Evolutionary conservation across 495 filamentous ascomycete species (phyloP), one percentile per base, ranked within the genome.

Genomic region (Endocarpon pusillum): DNA sequence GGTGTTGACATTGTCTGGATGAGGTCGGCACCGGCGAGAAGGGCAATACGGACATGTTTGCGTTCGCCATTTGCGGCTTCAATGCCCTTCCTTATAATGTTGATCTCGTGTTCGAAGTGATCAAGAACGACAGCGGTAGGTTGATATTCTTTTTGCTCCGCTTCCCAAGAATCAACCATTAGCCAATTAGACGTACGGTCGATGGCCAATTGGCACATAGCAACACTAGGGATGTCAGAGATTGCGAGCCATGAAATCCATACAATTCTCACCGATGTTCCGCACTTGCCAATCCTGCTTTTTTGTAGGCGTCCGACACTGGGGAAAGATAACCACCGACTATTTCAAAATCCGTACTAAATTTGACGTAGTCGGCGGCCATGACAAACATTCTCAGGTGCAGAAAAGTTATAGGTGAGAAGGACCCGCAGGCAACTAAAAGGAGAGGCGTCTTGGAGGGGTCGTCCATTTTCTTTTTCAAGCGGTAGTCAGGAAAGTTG

Each of bases 331-430:
- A 92, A 15, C 80, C 84, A 23, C 78, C 84, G 19, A 91, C 62
- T 12, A 94, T 66, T 52, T 94, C 86, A 49, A 76, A 93, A 21
- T 82, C 64, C 24, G 81, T 83, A 57, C 75, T 81, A 55, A 85
- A 75, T 34, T 73, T 71, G 42, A 73, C 74, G 54, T 77, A 81
- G 60, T 87, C 79, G 45, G 71, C 67, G 2, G 81, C 81, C 76
- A 87, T 82, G 44, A 91, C 85, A 48, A 92, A 92, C 79, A 87
- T 83, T 46, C 79, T 69, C 20, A 83, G 63, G 52, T 81, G 77
- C 28, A 82, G 68, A 51, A 69, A 75, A 8, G 74, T 81, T 43
- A 79, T 73, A 12, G 82, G 85, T 3, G 73, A 81, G 59, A 92
- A 94, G 30, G 80, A 87, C 24, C 87, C 87, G 53, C 86, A 94